A percentile compares a stretch with the other conserved stretches of the same genome.
These are phyloP conservation scores for Cyclocybe cylindracea DNA, from an alignment of 768 basidiomycete genomes.

Conservation along the genomic window DNA sequence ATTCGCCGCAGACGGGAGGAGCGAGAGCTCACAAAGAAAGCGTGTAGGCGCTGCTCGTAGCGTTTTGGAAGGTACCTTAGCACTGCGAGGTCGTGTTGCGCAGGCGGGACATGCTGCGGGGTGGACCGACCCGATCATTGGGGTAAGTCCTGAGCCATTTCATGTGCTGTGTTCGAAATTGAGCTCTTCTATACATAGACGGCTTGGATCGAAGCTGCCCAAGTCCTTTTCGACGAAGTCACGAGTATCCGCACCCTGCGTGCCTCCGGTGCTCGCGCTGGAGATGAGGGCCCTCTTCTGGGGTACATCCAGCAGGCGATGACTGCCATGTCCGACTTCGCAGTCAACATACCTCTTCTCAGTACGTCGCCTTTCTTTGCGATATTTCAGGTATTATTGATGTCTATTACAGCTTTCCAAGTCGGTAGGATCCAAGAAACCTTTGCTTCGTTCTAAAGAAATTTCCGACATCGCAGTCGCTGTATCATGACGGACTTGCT, in stretches of 20 bases:
- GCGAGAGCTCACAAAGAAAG: constrained; percentile 19
- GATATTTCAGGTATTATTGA: background rate
- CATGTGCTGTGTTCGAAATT: background rate
- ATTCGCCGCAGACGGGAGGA: constrained; percentile 22
- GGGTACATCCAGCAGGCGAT: constrained; percentile 16
- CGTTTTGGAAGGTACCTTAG: constrained; percentile 19
- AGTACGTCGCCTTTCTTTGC: constrained; percentile 9
- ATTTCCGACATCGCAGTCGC: background rate
- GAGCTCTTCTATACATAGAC: constrained; percentile 8
- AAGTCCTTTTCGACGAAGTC: constrained; percentile 23
- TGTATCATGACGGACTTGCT: background rate
- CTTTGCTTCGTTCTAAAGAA: constrained; percentile 5
- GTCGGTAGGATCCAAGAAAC: constrained; percentile 20
- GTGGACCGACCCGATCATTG: constrained; percentile 30
- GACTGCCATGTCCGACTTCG: constrained; percentile 19
- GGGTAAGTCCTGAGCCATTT: constrained; percentile 19
- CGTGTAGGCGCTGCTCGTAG: constrained; percentile 19
- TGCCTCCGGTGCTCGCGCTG: constrained; percentile 10
- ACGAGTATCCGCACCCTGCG: constrained; percentile 11
- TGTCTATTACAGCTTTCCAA: constrained; percentile 17
- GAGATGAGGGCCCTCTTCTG: constrained; percentile 15
- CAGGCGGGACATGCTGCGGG: constrained; percentile 5
- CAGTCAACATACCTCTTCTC: constrained; percentile 16
- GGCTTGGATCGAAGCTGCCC: constrained; percentile 25
- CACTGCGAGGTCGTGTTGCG: constrained; percentile 3